Conservation (phyloP, 2,329 filamentous ascomycete species). For the Mycosphaerella sp. region DNA sequence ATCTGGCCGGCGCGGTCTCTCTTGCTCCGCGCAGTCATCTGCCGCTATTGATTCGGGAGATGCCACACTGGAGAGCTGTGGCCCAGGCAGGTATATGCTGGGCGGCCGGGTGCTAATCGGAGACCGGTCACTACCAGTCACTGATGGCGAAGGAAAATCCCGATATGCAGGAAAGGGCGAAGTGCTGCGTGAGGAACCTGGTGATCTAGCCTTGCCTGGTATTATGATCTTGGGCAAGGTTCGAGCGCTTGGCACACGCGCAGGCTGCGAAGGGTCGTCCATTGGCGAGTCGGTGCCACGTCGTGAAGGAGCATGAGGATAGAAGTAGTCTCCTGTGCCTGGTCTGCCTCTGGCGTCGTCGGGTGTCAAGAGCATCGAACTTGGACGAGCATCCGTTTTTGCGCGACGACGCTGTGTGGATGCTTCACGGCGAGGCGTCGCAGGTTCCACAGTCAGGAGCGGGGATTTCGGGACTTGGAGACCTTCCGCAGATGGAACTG, state of each 20-base stretch:
- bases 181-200: slow-evolving; percentile 38
- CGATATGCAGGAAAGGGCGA: slow-evolving; percentile 64
- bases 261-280: slow-evolving; percentile 19
- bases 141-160: slow-evolving; percentile 42
- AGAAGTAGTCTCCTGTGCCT: slow-evolving; percentile 14
- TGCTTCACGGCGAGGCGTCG: slow-evolving; percentile 16
- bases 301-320: slow-evolving; percentile 11
- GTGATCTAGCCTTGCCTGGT: slow-evolving; percentile 30
- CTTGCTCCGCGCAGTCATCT: slow-evolving; percentile 25
- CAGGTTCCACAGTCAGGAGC: slow-evolving; percentile 17
- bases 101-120: slow-evolving; percentile 36
- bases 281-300: slow-evolving; percentile 12
- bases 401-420: slow-evolving; percentile 12
- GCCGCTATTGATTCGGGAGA: slow-evolving; percentile 35
- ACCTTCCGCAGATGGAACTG: slow-evolving; percentile 3
- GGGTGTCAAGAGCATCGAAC: slow-evolving; percentile 15
- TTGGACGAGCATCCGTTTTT: slow-evolving; percentile 8
- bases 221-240: slow-evolving; percentile 40
- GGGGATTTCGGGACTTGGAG: slow-evolving; percentile 9
- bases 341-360: slow-evolving; percentile 9
- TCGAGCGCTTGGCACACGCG: slow-evolving; percentile 29
- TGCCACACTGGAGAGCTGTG: slow-evolving; percentile 11
- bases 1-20: slow-evolving; percentile 16
- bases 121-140: slow-evolving; percentile 33
- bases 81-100: slow-evolving; percentile 52